phyloP scores from a whole-genome alignment of 208 protist species.

The Wallacemonas sp. region DNA sequence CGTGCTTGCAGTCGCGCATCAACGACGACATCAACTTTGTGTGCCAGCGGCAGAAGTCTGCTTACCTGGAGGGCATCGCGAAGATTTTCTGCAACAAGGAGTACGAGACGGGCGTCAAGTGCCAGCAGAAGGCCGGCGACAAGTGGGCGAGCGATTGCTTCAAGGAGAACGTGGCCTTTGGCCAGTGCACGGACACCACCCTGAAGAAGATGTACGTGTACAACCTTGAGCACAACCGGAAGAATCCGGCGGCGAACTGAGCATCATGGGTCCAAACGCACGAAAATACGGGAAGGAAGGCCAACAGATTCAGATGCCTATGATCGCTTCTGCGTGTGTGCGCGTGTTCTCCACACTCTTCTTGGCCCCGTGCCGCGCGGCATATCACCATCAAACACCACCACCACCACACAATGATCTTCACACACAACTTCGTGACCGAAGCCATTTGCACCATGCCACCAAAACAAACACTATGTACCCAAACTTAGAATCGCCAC shows the following conservation, averaged over 20 bases:
- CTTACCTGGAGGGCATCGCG: slow-evolving; percentile 76
- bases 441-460: neutral
- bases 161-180: slow-evolving; percentile 84
- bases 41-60: slow-evolving; percentile 75
- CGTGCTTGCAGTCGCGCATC: slow-evolving; percentile 71
- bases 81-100: slow-evolving; percentile 75
- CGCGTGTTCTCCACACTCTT: no score
- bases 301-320: no score
- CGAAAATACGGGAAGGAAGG: no score
- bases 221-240: slow-evolving; percentile 79
- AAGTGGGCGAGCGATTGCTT: slow-evolving; percentile 84
- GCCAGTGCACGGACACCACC: slow-evolving; percentile 75
- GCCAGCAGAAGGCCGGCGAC: slow-evolving; percentile 66
- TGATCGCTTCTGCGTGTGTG: no score
- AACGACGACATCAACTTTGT: slow-evolving; percentile 91
- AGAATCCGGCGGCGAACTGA: slow-evolving; percentile 79
- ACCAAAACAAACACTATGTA: no score
- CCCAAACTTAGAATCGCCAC: no score
- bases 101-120: slow-evolving; percentile 74
- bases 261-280: no score
- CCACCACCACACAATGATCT: no score
- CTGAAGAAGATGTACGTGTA: slow-evolving; percentile 89
- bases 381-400: no score
- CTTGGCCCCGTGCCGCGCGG: no score
- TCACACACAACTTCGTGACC: neutral